Base-by-base conservation (phyloP, 2,329 filamentous ascomycete genomes). In the Sporothrix brunneoviolacea region DNA sequence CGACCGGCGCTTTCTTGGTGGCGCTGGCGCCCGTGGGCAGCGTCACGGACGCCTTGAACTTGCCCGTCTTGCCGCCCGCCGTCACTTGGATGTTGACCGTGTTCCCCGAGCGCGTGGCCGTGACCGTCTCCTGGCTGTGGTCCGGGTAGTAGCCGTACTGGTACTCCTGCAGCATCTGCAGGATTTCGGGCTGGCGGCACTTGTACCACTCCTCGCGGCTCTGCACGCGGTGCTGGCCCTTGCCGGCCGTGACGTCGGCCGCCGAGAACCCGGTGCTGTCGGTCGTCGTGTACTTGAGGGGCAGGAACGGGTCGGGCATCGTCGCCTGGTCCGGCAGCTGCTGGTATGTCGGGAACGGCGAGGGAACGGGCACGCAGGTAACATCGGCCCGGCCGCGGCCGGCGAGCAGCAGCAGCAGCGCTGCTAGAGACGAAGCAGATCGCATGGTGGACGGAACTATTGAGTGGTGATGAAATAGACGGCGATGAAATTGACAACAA, bases 101-200 rank as follows among this genome's bases (percentile, higher is more conserved):
- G 47, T 64, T 71, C 2, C 72, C 71, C 52, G 65, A 71, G 21
- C 72, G 67, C 13, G 71, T 73, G 4, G 72, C 71, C 12, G 67
- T 68, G 8, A 76, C 71, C 4, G 65, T 74, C 52, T 76, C 73
- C 30, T 64, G 61, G 4, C 64, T 62, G 54, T 73, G 72, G 56
- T 76, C 71, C 0, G 73, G 72, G 57, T 76, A 76, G 60, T 72
- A 74, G 8, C 73, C 73, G 55, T 67, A 75, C 60, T 76, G 72
- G 61, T 76, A 75, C 53, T 75, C 69, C 55, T 76, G 72, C 18
- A 76, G 62, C 56, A 76, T 59, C 52, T 68, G 64, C 35, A 75
- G n/a, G 47, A 76, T 72, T 62, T 76, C 72, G 0, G 72, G 73
- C 57, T 71, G 71, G 4, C 72, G 70, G 58, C 73, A 76, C 39